Evolutionary conservation across 2,329 filamentous ascomycete genomes (phyloP).

Genomic region (Trichophyton mentagrophytes): DNA sequence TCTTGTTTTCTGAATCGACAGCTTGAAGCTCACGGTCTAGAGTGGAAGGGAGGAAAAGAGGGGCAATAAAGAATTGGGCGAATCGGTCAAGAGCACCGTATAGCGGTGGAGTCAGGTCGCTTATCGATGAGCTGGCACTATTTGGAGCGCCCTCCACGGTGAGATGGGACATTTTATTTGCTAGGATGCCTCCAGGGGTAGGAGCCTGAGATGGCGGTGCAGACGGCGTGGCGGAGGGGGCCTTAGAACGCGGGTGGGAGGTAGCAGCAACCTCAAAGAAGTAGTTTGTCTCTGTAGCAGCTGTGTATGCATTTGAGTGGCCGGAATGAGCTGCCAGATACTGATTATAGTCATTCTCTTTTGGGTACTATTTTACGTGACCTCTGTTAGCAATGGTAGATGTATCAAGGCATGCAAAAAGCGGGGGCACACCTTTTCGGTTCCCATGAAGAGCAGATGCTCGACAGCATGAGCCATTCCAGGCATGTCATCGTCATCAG

Average conservation of each 20-base stretch:
- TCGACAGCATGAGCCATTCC: constrained; percentile 94
- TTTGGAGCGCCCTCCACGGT: constrained; percentile 12
- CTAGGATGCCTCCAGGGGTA: constrained; percentile 7
- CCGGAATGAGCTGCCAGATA: constrained; percentile 85
- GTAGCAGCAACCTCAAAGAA: constrained; percentile 91
- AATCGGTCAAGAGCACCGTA: constrained; percentile 81
- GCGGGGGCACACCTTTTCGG: constrained; percentile 58
- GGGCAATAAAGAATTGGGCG: constrained; percentile 84
- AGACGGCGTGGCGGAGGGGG: constrained; percentile 4
- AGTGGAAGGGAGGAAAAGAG: constrained; percentile 72
- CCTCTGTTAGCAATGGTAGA: neutral
- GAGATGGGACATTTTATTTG: constrained; percentile 11
- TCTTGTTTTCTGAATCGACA: constrained; percentile 94
- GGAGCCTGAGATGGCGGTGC: constrained; percentile 5
- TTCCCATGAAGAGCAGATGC: constrained; percentile 96
- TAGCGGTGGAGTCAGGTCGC: constrained; percentile 42
- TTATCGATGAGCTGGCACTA: constrained; percentile 15
- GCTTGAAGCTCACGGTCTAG: constrained; percentile 76
- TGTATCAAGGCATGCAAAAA: neutral
- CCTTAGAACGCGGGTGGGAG: constrained; percentile 29
- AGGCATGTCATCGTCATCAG: constrained; percentile 78
- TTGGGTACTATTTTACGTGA: constrained; percentile 57
- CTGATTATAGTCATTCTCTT: constrained; percentile 89
- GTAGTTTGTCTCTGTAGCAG: constrained; percentile 88
- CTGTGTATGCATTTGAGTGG: constrained; percentile 89